These are phyloP conservation scores for Septoria petroselini DNA, from an alignment of 2,329 filamentous ascomycete species.

Conservation along the genomic window DNA sequence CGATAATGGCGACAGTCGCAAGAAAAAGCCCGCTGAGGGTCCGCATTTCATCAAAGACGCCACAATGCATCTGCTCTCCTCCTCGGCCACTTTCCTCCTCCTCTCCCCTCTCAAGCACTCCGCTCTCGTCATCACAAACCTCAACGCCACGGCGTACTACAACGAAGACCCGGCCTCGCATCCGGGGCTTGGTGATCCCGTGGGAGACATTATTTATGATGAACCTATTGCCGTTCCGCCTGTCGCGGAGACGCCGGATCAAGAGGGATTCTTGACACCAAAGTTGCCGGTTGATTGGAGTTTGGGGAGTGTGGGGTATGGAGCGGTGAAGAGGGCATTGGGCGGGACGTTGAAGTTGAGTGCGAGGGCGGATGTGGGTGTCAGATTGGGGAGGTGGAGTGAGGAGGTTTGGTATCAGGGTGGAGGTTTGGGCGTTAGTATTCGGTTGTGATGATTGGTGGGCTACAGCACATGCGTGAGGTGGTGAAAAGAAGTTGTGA, in stretches of 20 bases:
- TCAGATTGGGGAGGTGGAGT: constrained; percentile 74
- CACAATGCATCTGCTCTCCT: constrained; percentile 80
- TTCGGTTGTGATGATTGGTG: constrained; percentile 44
- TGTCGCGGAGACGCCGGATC: constrained; percentile 23
- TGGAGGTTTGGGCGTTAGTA: constrained; percentile 47
- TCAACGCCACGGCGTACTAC: constrained; percentile 84
- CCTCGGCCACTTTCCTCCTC: constrained; percentile 79
- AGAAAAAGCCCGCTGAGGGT: constrained; percentile 44
- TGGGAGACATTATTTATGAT: constrained; percentile 74
- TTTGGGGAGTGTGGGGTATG: constrained; percentile 73
- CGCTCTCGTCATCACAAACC: constrained; percentile 70
- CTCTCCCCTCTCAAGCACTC: constrained; percentile 72
- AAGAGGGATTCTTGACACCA: constrained; percentile 67
- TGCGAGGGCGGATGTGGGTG: constrained; percentile 69
- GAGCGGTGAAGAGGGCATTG: constrained; percentile 72
- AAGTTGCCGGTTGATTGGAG: constrained; percentile 79
- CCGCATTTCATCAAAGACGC: constrained; percentile 78
- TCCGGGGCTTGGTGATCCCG: constrained; percentile 24
- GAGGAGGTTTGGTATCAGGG: constrained; percentile 56
- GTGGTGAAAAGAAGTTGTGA: no score
- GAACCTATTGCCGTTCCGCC: constrained; percentile 73
- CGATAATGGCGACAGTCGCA: constrained; percentile 47
- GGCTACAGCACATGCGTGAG: no score
- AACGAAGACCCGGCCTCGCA: constrained; percentile 47
- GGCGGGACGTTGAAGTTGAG: constrained; percentile 77